phyloP scores from a whole-genome alignment of 495 filamentous ascomycete species.

The Penicillium manginii region DNA sequence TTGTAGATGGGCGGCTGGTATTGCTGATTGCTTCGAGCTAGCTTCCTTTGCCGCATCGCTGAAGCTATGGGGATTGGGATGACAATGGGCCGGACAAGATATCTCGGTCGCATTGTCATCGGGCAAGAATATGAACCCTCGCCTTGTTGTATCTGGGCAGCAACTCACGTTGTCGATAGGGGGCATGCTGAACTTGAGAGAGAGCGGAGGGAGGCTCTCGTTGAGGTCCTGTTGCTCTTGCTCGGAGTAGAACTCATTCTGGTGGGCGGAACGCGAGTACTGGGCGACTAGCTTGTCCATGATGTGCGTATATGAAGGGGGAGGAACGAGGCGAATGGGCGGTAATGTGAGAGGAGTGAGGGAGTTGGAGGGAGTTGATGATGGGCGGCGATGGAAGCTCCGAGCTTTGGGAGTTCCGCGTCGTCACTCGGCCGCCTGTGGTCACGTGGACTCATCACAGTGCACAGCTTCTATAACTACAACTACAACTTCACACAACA shows the following conservation, averaged over 20 bases:
- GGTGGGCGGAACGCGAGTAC: conserved; percentile 77
- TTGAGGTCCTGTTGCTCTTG: conserved; percentile 77
- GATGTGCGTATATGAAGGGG: conserved; percentile 29
- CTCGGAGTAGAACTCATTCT: conserved; percentile 70
- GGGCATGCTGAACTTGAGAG: conserved; percentile 89
- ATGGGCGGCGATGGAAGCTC: conserved; percentile 35
- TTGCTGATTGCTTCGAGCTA: neutral
- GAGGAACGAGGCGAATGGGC: conserved; percentile 9
- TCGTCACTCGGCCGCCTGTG: conserved; percentile 50
- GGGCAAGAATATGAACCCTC: neutral
- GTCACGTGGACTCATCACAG: conserved; percentile 38
- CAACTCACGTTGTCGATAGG: conserved; percentile 83
- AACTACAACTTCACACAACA: neutral
- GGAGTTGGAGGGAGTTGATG: conserved; percentile 1
- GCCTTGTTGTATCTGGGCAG: neutral
- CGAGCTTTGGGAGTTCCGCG: conserved; percentile 45
- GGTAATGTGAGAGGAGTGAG: conserved; percentile 22
- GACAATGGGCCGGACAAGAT: neutral
- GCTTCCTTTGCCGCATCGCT: conserved; percentile 12
- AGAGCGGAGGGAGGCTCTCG: conserved; percentile 68
- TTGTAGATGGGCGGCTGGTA: neutral
- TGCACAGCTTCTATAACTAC: no score
- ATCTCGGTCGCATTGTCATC: conserved; percentile 4
- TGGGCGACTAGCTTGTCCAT: conserved; percentile 95
- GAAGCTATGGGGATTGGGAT: neutral